Conservation (phyloP, 768 basidiomycete species). For the Lentinula sp. region DNA sequence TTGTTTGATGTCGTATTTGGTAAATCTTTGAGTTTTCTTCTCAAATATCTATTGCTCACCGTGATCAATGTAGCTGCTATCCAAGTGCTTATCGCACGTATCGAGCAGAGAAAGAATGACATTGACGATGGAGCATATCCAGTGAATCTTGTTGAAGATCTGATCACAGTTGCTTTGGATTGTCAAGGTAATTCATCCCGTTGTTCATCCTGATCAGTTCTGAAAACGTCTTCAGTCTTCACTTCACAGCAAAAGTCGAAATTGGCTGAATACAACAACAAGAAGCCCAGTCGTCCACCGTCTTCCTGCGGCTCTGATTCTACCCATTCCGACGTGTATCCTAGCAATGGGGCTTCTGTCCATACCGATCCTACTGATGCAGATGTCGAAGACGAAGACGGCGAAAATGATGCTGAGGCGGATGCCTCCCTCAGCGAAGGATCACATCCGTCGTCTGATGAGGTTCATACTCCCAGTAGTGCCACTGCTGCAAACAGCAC, state of each 20-base stretch:
- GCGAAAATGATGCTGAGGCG: slow-evolving; percentile 1
- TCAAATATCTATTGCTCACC: slow-evolving; percentile 30
- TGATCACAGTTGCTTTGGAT: slow-evolving; percentile 38
- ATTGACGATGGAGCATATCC: slow-evolving; percentile 32
- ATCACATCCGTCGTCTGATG: slow-evolving; percentile 5
- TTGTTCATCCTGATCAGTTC: not conserved
- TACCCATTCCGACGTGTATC: not conserved
- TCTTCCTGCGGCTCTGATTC: slow-evolving; percentile 5
- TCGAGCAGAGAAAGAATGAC: slow-evolving; percentile 26
- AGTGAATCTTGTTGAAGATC: slow-evolving; percentile 35
- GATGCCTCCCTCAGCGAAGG: slow-evolving; percentile 1
- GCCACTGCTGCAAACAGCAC: slow-evolving; percentile 6
- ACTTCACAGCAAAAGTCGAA: slow-evolving; percentile 52
- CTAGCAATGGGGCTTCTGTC: not conserved
- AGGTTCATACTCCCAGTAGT: slow-evolving; percentile 11
- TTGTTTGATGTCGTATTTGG: slow-evolving; percentile 50
- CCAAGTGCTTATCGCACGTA: slow-evolving; percentile 50
- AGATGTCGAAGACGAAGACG: slow-evolving; percentile 7
- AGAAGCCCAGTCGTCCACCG: not conserved
- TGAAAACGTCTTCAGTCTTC: slow-evolving; percentile 39
- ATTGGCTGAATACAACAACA: slow-evolving; percentile 36
- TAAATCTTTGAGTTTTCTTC: not conserved
- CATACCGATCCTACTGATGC: slow-evolving; percentile 3
- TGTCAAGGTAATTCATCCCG: slow-evolving; percentile 44
- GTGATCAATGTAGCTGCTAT: slow-evolving; percentile 40